Evolutionary conservation across 306 rosid species (phyloP).

Genomic region (Sechiopsis laciniata): DNA sequence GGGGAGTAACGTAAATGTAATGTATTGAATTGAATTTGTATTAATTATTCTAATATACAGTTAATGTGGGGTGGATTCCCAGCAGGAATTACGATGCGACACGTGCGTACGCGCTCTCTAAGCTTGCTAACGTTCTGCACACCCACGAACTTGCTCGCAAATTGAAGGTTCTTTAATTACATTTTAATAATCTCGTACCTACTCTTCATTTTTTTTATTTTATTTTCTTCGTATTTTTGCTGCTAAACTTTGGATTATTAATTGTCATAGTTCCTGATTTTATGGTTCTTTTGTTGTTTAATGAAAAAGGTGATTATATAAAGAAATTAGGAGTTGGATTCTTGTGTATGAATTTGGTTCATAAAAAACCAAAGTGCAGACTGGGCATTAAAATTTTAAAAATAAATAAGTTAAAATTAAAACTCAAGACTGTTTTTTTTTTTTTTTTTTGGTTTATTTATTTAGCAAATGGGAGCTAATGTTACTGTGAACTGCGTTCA

Average conservation of each 20-base stretch:
- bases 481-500: slow-evolving; percentile 87
- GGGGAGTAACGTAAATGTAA: no score
- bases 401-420: no score
- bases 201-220: background rate
- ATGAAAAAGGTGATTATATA: no score
- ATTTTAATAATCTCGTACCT: background rate
- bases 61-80: slow-evolving; percentile 13
- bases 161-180: slow-evolving; percentile 45
- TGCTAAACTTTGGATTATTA: no score
- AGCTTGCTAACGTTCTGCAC: slow-evolving; percentile 92
- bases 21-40: no score
- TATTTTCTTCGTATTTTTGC: background rate
- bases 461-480: slow-evolving; percentile 72
- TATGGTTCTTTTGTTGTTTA: no score
- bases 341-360: no score
- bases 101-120: slow-evolving; percentile 98
- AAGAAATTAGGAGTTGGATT: no score
- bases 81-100: slow-evolving; percentile 77
- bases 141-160: slow-evolving; percentile 67
- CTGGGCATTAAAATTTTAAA: no score
- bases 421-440: no score
- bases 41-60: background rate
- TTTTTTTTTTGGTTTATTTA: background rate
- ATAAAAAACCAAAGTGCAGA: no score
- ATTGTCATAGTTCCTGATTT: no score